Evolutionary conservation across 1,139 yeast species (phyloP).

Genomic region (Candida albicans): DNA sequence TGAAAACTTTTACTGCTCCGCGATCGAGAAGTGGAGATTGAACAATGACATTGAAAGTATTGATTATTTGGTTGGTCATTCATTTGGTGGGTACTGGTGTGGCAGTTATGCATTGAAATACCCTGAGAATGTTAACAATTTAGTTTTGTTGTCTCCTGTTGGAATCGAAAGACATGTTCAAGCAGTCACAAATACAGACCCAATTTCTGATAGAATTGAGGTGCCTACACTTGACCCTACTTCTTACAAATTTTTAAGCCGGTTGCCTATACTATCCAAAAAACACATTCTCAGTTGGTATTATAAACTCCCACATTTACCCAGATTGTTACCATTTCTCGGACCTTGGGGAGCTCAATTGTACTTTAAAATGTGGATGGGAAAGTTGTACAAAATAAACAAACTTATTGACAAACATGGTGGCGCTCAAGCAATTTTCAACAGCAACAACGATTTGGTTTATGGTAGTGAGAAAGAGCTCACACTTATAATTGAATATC

Average conservation of each 20-base stretch:
- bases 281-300: conserved; percentile 40
- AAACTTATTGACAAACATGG: conserved; percentile 37
- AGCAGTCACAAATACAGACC: conserved; percentile 49
- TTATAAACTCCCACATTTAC: conserved; percentile 42
- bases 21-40: conserved; percentile 43
- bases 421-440: conserved; percentile 28
- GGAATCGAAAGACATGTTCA: conserved; percentile 79
- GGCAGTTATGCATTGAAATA: conserved; percentile 39
- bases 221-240: conserved; percentile 42
- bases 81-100: conserved; percentile 50
- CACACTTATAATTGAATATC: conserved; percentile 51
- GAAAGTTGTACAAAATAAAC: conserved; percentile 46
- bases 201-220: conserved; percentile 15
- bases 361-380: conserved; percentile 47
- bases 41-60: conserved; percentile 30
- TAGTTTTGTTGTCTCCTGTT: conserved; percentile 83
- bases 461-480: conserved; percentile 48
- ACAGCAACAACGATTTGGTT: conserved; percentile 29
- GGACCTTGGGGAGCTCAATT: conserved; percentile 55
- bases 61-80: conserved; percentile 47
- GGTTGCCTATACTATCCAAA: conserved; percentile 43
- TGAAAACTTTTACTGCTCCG: conserved; percentile 37
- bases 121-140: conserved; percentile 61
- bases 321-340: conserved; percentile 40
- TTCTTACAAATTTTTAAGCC: conserved; percentile 38